These are phyloP conservation scores for Penicillium lividum DNA, from an alignment of 495 filamentous ascomycete genomes.

Conservation along the genomic window DNA sequence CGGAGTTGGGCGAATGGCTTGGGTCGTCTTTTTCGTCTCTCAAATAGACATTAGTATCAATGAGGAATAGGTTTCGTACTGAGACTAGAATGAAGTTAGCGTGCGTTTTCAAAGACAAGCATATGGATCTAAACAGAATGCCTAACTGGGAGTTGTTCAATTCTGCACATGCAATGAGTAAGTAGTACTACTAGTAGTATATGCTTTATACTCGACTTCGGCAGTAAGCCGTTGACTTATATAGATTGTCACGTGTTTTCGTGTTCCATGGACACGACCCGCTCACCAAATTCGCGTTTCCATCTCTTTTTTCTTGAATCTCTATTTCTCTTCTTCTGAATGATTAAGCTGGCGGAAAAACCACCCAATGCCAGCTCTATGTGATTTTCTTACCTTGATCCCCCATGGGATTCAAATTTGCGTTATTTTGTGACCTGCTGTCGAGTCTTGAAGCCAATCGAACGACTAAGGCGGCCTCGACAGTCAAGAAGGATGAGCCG, in stretches of 20 bases:
- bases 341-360: background rate
- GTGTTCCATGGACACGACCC: constrained; percentile 1
- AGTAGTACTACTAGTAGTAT: too few relatives aligned
- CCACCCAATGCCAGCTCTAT: background rate
- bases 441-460: constrained; percentile 51
- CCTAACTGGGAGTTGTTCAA: background rate
- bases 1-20: constrained; percentile 37
- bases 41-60: background rate
- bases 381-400: background rate
- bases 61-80: background rate
- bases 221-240: background rate
- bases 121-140: background rate
- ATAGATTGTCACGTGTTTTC: constrained; percentile 2
- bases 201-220: too few relatives aligned
- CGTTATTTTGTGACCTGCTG: constrained; percentile 61
- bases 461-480: constrained; percentile 38
- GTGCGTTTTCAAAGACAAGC: background rate
- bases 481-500: constrained; percentile 30
- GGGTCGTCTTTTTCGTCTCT: background rate
- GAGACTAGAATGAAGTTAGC: background rate
- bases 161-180: background rate
- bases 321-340: background rate
- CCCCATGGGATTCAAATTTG: constrained; percentile 63
- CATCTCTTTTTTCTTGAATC: background rate
- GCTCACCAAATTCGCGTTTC: background rate